Evolutionary conservation across 2,329 filamentous ascomycete species (phyloP).

Genomic region (Aquanectria penicillioides): DNA sequence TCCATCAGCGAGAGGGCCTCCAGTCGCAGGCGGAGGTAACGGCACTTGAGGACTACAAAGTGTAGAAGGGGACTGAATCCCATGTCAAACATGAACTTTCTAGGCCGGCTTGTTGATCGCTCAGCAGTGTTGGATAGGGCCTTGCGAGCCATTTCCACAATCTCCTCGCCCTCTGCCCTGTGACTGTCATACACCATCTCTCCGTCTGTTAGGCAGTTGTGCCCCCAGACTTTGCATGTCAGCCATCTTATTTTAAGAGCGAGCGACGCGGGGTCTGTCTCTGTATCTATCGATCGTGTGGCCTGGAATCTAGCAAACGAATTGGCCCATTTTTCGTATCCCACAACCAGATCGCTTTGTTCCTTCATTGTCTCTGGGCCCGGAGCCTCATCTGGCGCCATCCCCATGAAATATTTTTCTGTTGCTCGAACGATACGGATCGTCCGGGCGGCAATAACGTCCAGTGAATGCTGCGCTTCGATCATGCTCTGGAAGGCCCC

Average conservation of each 20-base stretch:
- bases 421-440: constrained; percentile 43
- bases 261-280: constrained; percentile 20
- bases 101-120: constrained; percentile 13
- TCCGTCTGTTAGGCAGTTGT: constrained; percentile 39
- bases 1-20: constrained; percentile 47
- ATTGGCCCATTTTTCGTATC: constrained; percentile 43
- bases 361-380: constrained; percentile 33
- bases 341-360: constrained; percentile 30
- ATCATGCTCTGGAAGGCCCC: constrained; percentile 24
- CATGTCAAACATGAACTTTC: constrained; percentile 54
- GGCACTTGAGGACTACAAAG: constrained; percentile 52
- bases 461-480: constrained; percentile 45
- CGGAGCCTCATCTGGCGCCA: constrained; percentile 20
- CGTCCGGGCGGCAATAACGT: constrained; percentile 39
- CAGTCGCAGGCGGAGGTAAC: constrained; percentile 47
- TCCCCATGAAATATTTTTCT: constrained; percentile 37
- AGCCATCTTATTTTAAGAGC: constrained; percentile 45
- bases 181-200: constrained; percentile 50
- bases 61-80: constrained; percentile 51
- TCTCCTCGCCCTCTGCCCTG: constrained; percentile 42
- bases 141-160: constrained; percentile 41
- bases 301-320: constrained; percentile 37
- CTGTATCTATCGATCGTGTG: neutral
- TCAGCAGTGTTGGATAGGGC: constrained; percentile 19
- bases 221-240: constrained; percentile 47